Conservation (phyloP, 805 yeast species). For the Saturnispora zaruensis region DNA sequence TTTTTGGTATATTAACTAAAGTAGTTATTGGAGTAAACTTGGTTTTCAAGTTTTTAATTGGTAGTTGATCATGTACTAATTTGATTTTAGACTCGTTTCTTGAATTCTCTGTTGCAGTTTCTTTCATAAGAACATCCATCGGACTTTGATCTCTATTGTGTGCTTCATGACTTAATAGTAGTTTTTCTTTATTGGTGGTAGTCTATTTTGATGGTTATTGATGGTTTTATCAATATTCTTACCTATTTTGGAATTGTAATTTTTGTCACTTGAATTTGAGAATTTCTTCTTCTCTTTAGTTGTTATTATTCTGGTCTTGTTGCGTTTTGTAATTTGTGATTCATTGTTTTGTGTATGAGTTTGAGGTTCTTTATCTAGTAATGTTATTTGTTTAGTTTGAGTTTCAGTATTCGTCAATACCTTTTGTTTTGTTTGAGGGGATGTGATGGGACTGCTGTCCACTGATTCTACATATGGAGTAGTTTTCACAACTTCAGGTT, state of each 20-base stretch:
- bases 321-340: neutral
- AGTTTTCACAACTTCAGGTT: neutral
- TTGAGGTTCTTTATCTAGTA: neutral
- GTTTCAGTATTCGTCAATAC: too few relatives aligned
- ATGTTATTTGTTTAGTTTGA: too few relatives aligned
- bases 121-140: neutral
- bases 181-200: neutral
- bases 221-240: neutral
- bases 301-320: too few relatives aligned
- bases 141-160: neutral
- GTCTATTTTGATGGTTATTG: neutral
- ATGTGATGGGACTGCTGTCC: neutral
- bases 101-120: neutral
- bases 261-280: too few relatives aligned
- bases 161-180: neutral
- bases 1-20: neutral
- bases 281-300: neutral
- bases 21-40: neutral
- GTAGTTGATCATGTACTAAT: neutral
- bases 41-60: neutral
- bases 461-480: neutral
- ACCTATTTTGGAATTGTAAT: too few relatives aligned
- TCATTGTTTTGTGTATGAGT: neutral
- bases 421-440: neutral
- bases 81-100: neutral